A percentile compares a stretch with the other conserved stretches of the same genome.
These are phyloP conservation scores for Saturnispora hagleri DNA, from an alignment of 805 yeast genomes.

Conservation along the genomic window DNA sequence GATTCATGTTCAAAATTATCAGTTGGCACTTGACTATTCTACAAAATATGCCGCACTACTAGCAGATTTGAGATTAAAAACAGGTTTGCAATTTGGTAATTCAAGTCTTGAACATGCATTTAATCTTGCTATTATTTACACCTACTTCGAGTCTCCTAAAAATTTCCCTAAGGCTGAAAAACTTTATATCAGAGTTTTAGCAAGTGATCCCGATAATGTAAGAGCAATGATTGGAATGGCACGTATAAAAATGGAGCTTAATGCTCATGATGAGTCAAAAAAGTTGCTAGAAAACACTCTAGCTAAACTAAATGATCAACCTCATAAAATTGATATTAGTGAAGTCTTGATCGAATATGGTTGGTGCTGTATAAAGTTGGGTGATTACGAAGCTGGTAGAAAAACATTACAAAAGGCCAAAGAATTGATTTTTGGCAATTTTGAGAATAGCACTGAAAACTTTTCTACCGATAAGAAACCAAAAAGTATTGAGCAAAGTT, in stretches of 20 bases:
- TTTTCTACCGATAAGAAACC: neutral
- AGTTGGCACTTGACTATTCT: conserved; percentile 50
- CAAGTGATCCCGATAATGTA: conserved; percentile 28
- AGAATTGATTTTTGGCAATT: conserved; percentile 36
- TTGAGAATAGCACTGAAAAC: conserved; percentile 29
- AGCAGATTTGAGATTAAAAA: conserved; percentile 36
- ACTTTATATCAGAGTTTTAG: conserved; percentile 55
- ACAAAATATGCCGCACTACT: conserved; percentile 49
- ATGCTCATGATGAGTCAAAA: conserved; percentile 47
- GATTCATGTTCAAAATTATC: conserved; percentile 53
- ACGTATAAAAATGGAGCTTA: conserved; percentile 59
- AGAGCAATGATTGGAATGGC: conserved; percentile 78
- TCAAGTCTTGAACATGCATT: conserved; percentile 54
- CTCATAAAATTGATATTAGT: conserved; percentile 19
- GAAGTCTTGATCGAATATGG: conserved; percentile 40
- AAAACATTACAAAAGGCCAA: conserved; percentile 38
- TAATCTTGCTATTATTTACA: conserved; percentile 64
- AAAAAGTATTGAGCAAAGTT: neutral
- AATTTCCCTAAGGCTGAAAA: conserved; percentile 67
- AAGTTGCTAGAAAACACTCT: conserved; percentile 31
- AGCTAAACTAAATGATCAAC: conserved; percentile 38
- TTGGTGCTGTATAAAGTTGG: conserved; percentile 64
- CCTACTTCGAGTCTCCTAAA: conserved; percentile 85
- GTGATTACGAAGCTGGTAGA: conserved; percentile 44
- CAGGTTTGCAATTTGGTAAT: conserved; percentile 40